Evolutionary conservation across 352 stramenopile genomes (phyloP).

Genomic region (Proteromonas lacertae): DNA sequence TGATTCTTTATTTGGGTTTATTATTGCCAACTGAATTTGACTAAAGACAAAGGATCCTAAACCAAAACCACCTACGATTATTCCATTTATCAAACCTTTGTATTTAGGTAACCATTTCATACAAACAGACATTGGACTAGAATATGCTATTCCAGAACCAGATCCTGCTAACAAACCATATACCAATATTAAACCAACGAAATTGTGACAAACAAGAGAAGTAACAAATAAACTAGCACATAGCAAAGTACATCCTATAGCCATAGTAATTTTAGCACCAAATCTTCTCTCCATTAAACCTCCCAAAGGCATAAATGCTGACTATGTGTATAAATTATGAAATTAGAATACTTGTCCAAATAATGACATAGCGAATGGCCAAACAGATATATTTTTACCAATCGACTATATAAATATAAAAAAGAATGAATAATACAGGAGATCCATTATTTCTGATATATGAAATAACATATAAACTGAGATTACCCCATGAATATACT

Average conservation of each 20-base stretch:
- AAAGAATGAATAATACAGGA: not conserved
- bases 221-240: not conserved
- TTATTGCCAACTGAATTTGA: not conserved
- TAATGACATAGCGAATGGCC: not conserved
- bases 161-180: constrained; percentile 14
- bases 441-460: not conserved
- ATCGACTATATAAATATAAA: not conserved
- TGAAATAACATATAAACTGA: too few relatives aligned
- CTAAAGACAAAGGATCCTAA: constrained; percentile 15
- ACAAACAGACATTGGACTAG: constrained; percentile 13
- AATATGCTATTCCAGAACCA: constrained; percentile 15
- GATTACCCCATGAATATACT: not conserved
- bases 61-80: constrained; percentile 14
- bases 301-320: not conserved
- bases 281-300: not conserved
- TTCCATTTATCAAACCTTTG: constrained; percentile 14
- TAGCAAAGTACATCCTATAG: not conserved
- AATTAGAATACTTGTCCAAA: not conserved
- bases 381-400: not conserved
- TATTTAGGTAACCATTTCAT: constrained; percentile 12
- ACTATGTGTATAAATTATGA: not conserved
- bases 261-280: not conserved
- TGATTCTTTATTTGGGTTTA: not conserved
- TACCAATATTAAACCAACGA: constrained; percentile 10
- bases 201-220: constrained; percentile 1